These are phyloP conservation scores for Cicer arietinum DNA, from an alignment of 306 rosid species.

Conservation along the genomic window DNA sequence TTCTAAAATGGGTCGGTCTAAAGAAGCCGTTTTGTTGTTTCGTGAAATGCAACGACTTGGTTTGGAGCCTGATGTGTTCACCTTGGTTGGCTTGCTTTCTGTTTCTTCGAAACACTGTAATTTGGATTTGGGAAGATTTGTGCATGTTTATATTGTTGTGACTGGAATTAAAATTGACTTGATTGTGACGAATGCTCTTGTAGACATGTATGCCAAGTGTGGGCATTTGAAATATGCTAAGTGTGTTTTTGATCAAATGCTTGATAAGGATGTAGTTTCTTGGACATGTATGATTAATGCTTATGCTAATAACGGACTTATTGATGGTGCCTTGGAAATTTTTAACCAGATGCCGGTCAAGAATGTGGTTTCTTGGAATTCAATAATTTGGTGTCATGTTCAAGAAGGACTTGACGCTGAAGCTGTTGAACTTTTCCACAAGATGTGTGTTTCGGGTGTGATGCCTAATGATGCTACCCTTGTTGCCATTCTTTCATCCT, in stretches of 20 bases:
- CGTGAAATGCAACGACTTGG: slow-evolving; percentile 54
- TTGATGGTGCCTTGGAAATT: slow-evolving; percentile 49
- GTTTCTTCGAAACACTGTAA: slow-evolving; percentile 60
- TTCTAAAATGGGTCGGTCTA: slow-evolving; percentile 49
- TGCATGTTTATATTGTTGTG: slow-evolving; percentile 58
- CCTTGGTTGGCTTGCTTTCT: slow-evolving; percentile 73
- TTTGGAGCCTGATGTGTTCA: slow-evolving; percentile 62
- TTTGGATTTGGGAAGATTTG: slow-evolving; percentile 60
- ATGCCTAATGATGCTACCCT: slow-evolving; percentile 71
- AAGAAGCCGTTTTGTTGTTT: slow-evolving; percentile 57
- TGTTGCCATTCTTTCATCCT: slow-evolving; percentile 65
- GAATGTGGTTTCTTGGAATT: slow-evolving; percentile 83
- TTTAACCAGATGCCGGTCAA: slow-evolving; percentile 66
- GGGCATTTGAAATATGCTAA: slow-evolving; percentile 58
- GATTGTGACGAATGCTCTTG: slow-evolving; percentile 62
- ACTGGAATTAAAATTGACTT: slow-evolving; percentile 61
- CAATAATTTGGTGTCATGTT: slow-evolving; percentile 68
- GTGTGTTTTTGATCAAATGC: slow-evolving; percentile 56
- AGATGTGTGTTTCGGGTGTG: slow-evolving; percentile 59
- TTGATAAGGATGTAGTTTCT: slow-evolving; percentile 65
- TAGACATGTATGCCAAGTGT: slow-evolving; percentile 80
- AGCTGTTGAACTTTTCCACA: slow-evolving; percentile 63
- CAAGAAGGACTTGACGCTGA: slow-evolving; percentile 59
- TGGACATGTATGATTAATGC: slow-evolving; percentile 73
- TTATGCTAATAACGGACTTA: slow-evolving; percentile 61